Evolutionary conservation across 1,284 basidiomycete species (phyloP), one percentile per base, ranked within the genome.

Genomic region (Ceratobasidium sp.): DNA sequence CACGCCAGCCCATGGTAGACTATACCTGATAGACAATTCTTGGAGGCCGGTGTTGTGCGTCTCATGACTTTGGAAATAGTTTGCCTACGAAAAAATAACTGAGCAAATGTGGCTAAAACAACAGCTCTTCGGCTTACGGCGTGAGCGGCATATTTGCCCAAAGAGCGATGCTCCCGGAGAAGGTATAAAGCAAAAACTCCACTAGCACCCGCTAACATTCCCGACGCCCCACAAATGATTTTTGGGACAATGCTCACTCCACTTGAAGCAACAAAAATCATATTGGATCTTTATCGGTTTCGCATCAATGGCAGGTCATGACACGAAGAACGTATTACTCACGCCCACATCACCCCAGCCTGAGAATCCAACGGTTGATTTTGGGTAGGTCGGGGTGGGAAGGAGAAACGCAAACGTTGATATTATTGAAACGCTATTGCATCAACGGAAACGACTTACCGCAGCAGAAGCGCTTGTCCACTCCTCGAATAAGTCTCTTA

Each of bases 271-370:
- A 77, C 55, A 46, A 77, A 67, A 20, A 67, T 53, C 51, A 67
- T 58, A 49, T 77, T 77, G 55, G 73, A 77, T 77, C 73, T 77
- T 39, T 40, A 64, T 5, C 2, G 46, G 5, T 18, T 40, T 49
- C 7, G 66, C 46, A 44, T 49, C 23, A 60, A 39, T 33, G 39
- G 1, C 13, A 60, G 1, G 28, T 13, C 33, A 60, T 10, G 39
- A 33, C 4, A 1, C 12, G 10, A 3, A 42, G 26, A 61, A 7
- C 2, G 12, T 23, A 10, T 15, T 15, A 76, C 72, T 20, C 26
- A 76, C 72, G 72, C 72, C 72, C 72, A 76, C 72, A 76, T 76
- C 72, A 76, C 49, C 42, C 72, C 72, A 39, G 72, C 72, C 72
- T 76, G 44, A 51, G 15, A 33, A 33, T 46, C 23, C 9, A 28